Conservation (phyloP, 2,329 filamentous ascomycete genomes). For the Microdochium nivale region DNA sequence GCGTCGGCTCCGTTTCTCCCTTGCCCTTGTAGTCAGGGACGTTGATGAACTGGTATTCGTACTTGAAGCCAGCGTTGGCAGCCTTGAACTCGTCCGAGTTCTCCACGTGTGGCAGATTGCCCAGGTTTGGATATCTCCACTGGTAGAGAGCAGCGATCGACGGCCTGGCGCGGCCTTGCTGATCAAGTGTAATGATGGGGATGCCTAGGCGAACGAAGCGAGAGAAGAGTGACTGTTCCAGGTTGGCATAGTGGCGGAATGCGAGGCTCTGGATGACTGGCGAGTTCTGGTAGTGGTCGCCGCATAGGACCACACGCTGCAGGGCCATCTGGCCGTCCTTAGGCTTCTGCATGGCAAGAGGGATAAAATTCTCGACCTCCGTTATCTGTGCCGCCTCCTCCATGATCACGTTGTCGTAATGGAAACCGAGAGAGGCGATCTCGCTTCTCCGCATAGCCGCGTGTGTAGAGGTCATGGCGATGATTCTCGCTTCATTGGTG, state of each 20-base stretch:
- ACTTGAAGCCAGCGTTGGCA: constrained; percentile 87
- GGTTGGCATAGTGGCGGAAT: constrained; percentile 88
- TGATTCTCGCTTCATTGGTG: constrained; percentile 90
- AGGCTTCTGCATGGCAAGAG: constrained; percentile 81
- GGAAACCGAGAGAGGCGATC: constrained; percentile 86
- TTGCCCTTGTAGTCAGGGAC: constrained; percentile 86
- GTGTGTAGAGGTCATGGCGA: constrained; percentile 98
- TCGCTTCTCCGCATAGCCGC: constrained; percentile 90
- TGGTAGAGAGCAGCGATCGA: constrained; percentile 84
- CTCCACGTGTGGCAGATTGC: constrained; percentile 69
- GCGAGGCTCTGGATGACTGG: constrained; percentile 92
- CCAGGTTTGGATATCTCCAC: constrained; percentile 81
- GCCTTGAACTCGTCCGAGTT: constrained; percentile 60
- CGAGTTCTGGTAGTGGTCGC: constrained; percentile 94
- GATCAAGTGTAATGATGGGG: constrained; percentile 82
- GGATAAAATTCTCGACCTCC: constrained; percentile 94
- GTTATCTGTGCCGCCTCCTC: constrained; percentile 98
- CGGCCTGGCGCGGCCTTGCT: constrained; percentile 84
- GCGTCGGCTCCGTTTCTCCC: constrained; percentile 82
- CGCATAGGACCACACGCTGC: constrained; percentile 84
- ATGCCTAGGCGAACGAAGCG: constrained; percentile 85
- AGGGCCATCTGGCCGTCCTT: constrained; percentile 64
- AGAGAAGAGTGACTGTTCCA: constrained; percentile 92
- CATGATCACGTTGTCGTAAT: constrained; percentile 97
- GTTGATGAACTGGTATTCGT: constrained; percentile 95